phyloP scores from a whole-genome alignment of 768 basidiomycete genomes.

The Termitomyces sp. region DNA sequence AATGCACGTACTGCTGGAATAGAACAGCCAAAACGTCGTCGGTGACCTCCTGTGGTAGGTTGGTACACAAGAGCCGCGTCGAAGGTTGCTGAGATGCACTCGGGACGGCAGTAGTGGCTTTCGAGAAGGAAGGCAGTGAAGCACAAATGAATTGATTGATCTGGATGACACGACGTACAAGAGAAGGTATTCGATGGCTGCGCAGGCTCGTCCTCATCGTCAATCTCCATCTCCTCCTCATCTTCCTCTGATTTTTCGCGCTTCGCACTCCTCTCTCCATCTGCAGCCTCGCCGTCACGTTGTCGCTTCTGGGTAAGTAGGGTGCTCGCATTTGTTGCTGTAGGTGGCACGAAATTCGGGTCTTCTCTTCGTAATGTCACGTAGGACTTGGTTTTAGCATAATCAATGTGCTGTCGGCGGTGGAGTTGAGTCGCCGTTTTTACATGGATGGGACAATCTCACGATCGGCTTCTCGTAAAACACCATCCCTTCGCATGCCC shows the following conservation, averaged over 20 bases:
- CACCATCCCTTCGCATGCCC: conserved; percentile 88
- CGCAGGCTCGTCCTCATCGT: conserved; percentile 75
- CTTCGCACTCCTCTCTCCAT: conserved; percentile 59
- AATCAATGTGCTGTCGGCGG: conserved; percentile 73
- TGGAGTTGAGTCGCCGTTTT: conserved; percentile 6
- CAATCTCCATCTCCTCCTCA: conserved; percentile 93
- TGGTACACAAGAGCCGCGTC: conserved; percentile 71
- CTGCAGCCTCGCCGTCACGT: conserved; percentile 60
- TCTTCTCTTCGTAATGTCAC: conserved; percentile 80
- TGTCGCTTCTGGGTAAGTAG: conserved; percentile 54
- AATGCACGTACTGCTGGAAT: conserved; percentile 80
- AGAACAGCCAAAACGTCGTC: conserved; percentile 83
- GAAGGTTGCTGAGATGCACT: conserved; percentile 54
- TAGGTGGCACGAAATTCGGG: conserved; percentile 76
- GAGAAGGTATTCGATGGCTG: conserved; percentile 36
- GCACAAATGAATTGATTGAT: conserved; percentile 24
- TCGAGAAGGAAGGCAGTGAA: conserved; percentile 29
- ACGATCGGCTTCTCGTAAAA: conserved; percentile 95
- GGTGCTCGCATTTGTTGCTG: conserved; percentile 57
- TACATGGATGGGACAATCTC: conserved; percentile 30
- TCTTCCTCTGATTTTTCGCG: conserved; percentile 71
- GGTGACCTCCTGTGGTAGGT: conserved; percentile 88
- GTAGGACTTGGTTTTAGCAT: conserved; percentile 87
- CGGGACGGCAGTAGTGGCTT: conserved; percentile 42
- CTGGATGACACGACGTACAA: conserved; percentile 43